Evolutionary conservation across 768 basidiomycete species (phyloP).

Genomic region (Calocera cornea): DNA sequence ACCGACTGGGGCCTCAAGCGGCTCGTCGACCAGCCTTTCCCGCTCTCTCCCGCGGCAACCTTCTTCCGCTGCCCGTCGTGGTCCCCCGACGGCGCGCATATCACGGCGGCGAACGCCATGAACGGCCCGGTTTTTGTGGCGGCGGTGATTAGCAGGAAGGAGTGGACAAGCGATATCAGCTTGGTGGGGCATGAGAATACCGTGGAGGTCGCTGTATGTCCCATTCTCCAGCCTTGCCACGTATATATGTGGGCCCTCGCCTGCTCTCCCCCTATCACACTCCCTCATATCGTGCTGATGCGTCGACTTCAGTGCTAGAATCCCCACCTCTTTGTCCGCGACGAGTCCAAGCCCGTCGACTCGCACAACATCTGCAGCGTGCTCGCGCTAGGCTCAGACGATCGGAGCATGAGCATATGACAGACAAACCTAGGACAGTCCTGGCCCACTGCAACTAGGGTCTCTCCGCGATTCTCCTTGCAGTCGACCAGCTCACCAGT

Average conservation of each 20-base stretch:
- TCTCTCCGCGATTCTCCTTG: too few species aligned
- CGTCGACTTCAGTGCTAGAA: constrained; percentile 75
- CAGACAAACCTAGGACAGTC: constrained; percentile 85
- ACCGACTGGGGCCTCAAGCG: constrained; percentile 80
- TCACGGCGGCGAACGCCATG: constrained; percentile 93
- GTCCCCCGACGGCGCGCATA: constrained; percentile 98
- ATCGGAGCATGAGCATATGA: constrained; percentile 90
- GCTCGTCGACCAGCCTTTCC: constrained; percentile 79
- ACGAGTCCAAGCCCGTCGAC: constrained; percentile 39
- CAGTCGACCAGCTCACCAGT: too few species aligned
- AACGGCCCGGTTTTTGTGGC: constrained; percentile 98
- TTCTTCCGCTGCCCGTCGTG: constrained; percentile 91
- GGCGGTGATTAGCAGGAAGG: constrained; percentile 77
- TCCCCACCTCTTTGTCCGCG: constrained; percentile 82
- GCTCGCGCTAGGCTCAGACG: constrained; percentile 89
- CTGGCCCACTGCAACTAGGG: too few species aligned
- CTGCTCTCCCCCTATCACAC: too few species aligned
- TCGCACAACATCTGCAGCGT: constrained; percentile 82
- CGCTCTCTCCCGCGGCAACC: constrained; percentile 85
- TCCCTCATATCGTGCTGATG: too few species aligned
- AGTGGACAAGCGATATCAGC: constrained; percentile 85
- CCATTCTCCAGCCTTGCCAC: background rate
- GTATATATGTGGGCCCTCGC: too few species aligned
- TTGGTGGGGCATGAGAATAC: constrained; percentile 96
- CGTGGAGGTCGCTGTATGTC: constrained; percentile 78